Evolutionary conservation across 2,329 filamentous ascomycete genomes (phyloP), one percentile per base, ranked within the genome.

Genomic region (Berkeleyomyces rouxiae): DNA sequence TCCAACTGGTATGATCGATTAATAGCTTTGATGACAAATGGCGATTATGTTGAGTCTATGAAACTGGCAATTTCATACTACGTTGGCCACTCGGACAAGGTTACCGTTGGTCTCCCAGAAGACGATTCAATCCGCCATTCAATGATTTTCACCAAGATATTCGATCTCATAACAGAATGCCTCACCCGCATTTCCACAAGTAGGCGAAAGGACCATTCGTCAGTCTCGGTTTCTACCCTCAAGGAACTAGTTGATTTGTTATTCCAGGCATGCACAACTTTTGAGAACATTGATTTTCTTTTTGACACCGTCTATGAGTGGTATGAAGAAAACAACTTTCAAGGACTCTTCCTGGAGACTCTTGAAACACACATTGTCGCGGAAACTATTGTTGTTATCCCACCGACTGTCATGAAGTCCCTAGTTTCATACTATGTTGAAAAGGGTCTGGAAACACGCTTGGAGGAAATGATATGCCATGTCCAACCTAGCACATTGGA

Each of bases 1-100:
- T 97, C 93, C 0, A 99, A 99, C 68, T 99, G 93, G 93, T 92
- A 93, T 2, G 93, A 99, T 72, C 81, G 93, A 47, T 77, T 99
- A 16, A 84, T 96, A 67, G 91, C 92, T 0, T 78, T 97, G 68
- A 96, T 99, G 88, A 91, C 97, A 71, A 83, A 90, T 63, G 93
- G 93, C n/a, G 90, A 97, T 72, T 96, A 95, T 70, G 87, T 99
- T 66, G 87, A 84, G 10, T 91, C 93, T 1, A 96, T 99, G 65
- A 82, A 86, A 67, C 79, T 99, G 64, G 95, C 92, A 7, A 95
- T 90, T 0, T 87, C 87, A 0, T 99, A 97, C 73, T 97, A 95
- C 71, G 86, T 84, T 6, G 93, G 93, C 33, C 85, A 90, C 69
- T 83, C 89, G n/a, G 90, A 96, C 72, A 96, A 93, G 72, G 80